Conservation (phyloP, 2,329 filamentous ascomycete genomes). For the Mollisia scopiformis region DNA sequence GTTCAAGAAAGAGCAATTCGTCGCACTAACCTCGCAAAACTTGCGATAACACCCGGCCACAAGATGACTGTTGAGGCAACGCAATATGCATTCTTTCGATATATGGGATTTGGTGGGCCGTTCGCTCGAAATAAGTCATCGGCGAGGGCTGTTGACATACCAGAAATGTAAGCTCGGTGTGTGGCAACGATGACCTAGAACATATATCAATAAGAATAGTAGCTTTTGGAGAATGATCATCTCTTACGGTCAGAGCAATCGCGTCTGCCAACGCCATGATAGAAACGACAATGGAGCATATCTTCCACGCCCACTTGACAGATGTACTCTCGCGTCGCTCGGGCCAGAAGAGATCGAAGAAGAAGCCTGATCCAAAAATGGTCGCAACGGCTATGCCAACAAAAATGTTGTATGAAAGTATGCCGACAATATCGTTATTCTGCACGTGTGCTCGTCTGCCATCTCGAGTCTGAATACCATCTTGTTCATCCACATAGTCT, state of each 20-base stretch:
- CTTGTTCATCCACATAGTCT: slow-evolving; percentile 59
- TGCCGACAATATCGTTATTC: slow-evolving; percentile 59
- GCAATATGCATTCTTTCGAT: slow-evolving; percentile 51
- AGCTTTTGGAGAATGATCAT: not conserved
- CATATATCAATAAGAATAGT: not conserved
- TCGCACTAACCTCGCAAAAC: slow-evolving; percentile 46
- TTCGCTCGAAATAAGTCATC: slow-evolving; percentile 35
- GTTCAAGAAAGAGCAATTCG: not conserved
- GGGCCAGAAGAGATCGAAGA: slow-evolving; percentile 65
- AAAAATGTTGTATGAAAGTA: slow-evolving; percentile 61
- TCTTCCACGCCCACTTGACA: slow-evolving; percentile 57
- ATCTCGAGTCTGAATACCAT: slow-evolving; percentile 45
- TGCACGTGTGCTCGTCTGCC: slow-evolving; percentile 45
- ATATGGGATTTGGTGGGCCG: slow-evolving; percentile 43
- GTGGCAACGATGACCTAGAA: slow-evolving; percentile 48
- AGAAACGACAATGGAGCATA: slow-evolving; percentile 51
- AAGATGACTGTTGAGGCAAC: slow-evolving; percentile 54
- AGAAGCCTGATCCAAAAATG: slow-evolving; percentile 61
- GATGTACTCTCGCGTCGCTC: slow-evolving; percentile 51
- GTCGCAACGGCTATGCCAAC: slow-evolving; percentile 58
- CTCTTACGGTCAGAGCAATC: slow-evolving; percentile 47
- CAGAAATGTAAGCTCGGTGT: slow-evolving; percentile 47
- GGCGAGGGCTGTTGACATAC: slow-evolving; percentile 35
- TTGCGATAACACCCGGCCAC: slow-evolving; percentile 54
- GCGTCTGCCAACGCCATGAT: slow-evolving; percentile 50